Evolutionary conservation across 257 asterid genomes (phyloP).

Genomic region (Solanum chaucha): DNA sequence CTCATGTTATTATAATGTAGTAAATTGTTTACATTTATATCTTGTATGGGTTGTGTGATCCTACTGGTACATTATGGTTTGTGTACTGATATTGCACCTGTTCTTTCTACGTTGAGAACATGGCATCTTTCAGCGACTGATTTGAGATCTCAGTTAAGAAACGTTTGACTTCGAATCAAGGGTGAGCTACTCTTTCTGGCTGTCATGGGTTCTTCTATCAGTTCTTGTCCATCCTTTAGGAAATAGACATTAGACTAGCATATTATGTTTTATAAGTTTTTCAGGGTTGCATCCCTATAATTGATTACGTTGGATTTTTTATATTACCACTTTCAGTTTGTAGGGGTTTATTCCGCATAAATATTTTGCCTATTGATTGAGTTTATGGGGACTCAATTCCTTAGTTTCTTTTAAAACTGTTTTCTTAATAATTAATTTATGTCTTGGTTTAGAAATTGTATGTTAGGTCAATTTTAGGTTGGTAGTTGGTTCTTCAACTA

Average conservation of each 20-base stretch:
- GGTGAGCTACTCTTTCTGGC: neutral
- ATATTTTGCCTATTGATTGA: neutral
- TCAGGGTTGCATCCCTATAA: neutral
- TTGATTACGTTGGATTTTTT: neutral
- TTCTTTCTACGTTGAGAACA: neutral
- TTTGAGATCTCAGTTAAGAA: neutral
- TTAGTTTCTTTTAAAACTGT: too few species aligned
- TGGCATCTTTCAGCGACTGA: neutral
- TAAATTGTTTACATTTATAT: too few species aligned
- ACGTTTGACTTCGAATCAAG: too few species aligned
- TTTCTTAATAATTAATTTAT: neutral
- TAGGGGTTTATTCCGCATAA: neutral
- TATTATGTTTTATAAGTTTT: too few species aligned
- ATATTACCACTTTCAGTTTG: too few species aligned
- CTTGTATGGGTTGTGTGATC: too few species aligned
- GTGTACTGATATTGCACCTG: neutral
- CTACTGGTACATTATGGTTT: neutral
- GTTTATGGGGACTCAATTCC: neutral
- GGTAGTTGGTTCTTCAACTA: neutral
- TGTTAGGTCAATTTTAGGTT: neutral
- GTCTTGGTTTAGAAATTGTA: neutral
- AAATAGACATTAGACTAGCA: too few species aligned
- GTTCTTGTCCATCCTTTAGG: neutral
- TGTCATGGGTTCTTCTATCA: neutral
- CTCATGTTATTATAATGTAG: neutral